Conservation (phyloP, 108 stramenopile genomes). For the Nitzschia sp. region DNA sequence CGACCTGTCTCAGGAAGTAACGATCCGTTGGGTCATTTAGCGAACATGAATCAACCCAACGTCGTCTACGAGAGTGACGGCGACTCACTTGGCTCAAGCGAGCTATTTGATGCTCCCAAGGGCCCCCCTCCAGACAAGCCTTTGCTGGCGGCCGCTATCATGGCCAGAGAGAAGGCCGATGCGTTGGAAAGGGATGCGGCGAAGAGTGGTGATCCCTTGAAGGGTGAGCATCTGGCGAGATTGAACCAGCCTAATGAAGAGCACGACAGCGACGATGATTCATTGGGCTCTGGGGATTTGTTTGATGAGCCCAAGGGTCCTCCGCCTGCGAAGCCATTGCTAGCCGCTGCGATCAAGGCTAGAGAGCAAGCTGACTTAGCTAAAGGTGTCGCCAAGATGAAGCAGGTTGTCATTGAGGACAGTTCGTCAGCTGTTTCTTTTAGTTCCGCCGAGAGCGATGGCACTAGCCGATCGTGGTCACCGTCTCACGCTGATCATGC, state of each 20-base stretch:
- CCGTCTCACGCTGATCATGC: background rate
- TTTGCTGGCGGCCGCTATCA: background rate
- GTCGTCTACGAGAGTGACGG: background rate
- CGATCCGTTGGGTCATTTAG: too few species aligned
- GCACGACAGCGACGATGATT: constrained; percentile 4
- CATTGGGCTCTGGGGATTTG: constrained; percentile 9
- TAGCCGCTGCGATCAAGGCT: constrained; percentile 6
- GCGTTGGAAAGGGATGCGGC: background rate
- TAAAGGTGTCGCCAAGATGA: background rate
- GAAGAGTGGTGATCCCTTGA: background rate
- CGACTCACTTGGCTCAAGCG: constrained; percentile 11
- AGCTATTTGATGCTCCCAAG: constrained; percentile 10
- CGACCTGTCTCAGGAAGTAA: too few species aligned
- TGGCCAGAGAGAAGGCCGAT: background rate
- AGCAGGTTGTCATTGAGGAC: too few species aligned
- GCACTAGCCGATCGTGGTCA: background rate
- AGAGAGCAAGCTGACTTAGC: background rate
- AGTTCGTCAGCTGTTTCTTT: too few species aligned
- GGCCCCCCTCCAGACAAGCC: constrained; percentile 3
- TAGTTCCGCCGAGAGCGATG: constrained; percentile 5
- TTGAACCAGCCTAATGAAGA: constrained; percentile 3
- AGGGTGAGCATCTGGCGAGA: background rate
- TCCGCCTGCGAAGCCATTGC: background rate
- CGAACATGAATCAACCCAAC: background rate
- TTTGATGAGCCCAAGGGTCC: constrained; percentile 11